Base-by-base conservation (phyloP, 441 rosid species). In the Breynia disticha region DNA sequence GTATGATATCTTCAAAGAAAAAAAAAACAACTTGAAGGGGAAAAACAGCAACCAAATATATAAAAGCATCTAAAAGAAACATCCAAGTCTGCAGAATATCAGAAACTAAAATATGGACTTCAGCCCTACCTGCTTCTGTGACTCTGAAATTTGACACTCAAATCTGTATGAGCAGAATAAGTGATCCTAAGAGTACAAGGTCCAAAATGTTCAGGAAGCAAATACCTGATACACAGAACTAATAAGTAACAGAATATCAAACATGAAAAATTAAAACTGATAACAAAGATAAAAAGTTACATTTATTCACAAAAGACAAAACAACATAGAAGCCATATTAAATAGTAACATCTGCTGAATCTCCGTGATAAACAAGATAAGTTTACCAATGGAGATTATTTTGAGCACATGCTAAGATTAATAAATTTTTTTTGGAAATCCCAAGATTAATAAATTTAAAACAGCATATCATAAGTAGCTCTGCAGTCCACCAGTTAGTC, bases 71-170 rank as follows among this genome's bases (percentile, higher is more conserved):
- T 16, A 53, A 52, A 52, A 22, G 10, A 16, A 14, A 17, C 4
- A 21, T n/a, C 28, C 35, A 12, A 32, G 35, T 50, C n/a, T 6
- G 15, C 32, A 13, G 16, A 47, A 10, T 48, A 46, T 52, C 21
- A 52, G 48, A 59, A 12, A 38, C 8, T 3, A 58, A 49, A 32
- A 46, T 21, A 54, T 2, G 46, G 43, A 19, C 10, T 46, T 28
- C 19, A 28, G 19, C 22, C 68, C 48, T 74, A 87, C 95, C 95
- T 87, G 79, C 99, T 94, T 22, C 97, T 77, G 66, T 90, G 97
- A 64, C 89, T 80, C 79, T 94, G 99, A 67, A 94, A 90, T 75
- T 90, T 94, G 68, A 94, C 99, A 63, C 94, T 90, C 78, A 94
- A 68, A 76, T 94, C 99, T 54, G 95, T 90, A 62, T 94, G 99